Conservation (phyloP, 441 rosid genomes). For the Eruca vesicaria region DNA sequence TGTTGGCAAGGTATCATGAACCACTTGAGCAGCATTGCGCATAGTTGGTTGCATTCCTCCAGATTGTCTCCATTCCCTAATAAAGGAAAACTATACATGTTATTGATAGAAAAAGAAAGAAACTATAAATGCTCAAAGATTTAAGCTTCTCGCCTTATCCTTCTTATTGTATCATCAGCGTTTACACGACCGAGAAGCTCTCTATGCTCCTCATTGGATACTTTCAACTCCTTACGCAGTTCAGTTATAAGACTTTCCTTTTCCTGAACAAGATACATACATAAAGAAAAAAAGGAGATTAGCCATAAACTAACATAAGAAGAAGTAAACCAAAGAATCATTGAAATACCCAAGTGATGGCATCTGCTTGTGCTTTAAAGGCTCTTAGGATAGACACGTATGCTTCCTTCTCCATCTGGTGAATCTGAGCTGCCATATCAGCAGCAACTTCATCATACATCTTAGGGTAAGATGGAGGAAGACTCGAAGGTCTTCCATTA, state of each 20-base stretch:
- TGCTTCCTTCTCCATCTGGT: conserved; percentile 67
- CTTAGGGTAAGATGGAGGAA: conserved; percentile 43
- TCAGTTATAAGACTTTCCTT: conserved; percentile 66
- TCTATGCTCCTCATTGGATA: conserved; percentile 66
- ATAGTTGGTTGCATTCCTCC: conserved; percentile 48
- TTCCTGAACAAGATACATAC: conserved; percentile 45
- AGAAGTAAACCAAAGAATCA: conserved; percentile 7
- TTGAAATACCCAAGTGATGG: conserved; percentile 59
- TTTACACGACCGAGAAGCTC: conserved; percentile 65
- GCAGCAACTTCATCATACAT: conserved; percentile 46
- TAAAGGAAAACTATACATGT: not conserved
- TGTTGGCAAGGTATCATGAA: conserved; percentile 52
- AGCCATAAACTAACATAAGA: conserved; percentile 23
- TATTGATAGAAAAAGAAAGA: conserved; percentile 4
- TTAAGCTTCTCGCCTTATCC: conserved; percentile 47
- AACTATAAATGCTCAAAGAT: not conserved
- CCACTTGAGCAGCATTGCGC: conserved; percentile 41
- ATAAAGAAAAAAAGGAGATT: conserved; percentile 9
- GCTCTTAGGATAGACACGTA: conserved; percentile 58
- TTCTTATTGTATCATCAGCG: conserved; percentile 51
- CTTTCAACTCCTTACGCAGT: conserved; percentile 59
- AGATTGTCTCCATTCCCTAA: conserved; percentile 73
- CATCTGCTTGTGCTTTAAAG: conserved; percentile 75
- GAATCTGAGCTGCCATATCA: conserved; percentile 70
- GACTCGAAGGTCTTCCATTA: conserved; percentile 46